Base-by-base conservation (phyloP, 108 stramenopile genomes). In the Nitzschia sp. region DNA sequence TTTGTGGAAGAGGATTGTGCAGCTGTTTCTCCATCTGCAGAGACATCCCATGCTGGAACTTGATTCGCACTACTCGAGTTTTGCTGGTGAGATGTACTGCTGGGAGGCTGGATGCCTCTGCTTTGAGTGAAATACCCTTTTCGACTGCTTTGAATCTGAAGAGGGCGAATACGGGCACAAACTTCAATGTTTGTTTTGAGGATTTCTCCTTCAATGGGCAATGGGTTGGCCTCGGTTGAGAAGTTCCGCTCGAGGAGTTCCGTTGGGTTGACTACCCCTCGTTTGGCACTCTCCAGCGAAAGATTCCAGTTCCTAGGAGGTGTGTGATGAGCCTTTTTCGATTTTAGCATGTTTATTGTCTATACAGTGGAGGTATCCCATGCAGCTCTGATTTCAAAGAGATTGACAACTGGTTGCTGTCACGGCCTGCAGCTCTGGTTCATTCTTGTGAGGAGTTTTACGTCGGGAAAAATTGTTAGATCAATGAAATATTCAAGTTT, bases 91-190 rank as follows among this genome's bases (percentile, higher is more conserved):
- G 46, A 17, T 15, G 46, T 17, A 17, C n/a, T 6, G 17, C 6
- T 34, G 15, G 26, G 26, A 10, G 38, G 38, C 19, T n/a, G 19
- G 10, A 37, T 19, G 8, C 21, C n/a, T 56, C 39, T 29, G 21
- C 25, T 19, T 12, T 29, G 29, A 5, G 43, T 22, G 51, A 72
- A 78, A 34, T 26, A 61, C 19, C 63, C 53, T 17, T 54, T 11
- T 8, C 51, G 22, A 43, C 68, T 57, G 0, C n/a, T 51, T 1
- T 41, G 15, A 19, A 80, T 54, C 29, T 41, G 12, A 34, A 78
- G 20, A 12, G 81, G 81, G 26, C 81, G 76, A 46, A 82, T 77
- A 8, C 81, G 72, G 12, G 68, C 76, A 59, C 81, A 82, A 6
- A 82, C 81, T 68, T 77, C 76, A 62, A 82, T 72, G 63, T 82